Evolutionary conservation across 768 basidiomycete species (phyloP).

Genomic region (Strobilomyces echinocephalus): DNA sequence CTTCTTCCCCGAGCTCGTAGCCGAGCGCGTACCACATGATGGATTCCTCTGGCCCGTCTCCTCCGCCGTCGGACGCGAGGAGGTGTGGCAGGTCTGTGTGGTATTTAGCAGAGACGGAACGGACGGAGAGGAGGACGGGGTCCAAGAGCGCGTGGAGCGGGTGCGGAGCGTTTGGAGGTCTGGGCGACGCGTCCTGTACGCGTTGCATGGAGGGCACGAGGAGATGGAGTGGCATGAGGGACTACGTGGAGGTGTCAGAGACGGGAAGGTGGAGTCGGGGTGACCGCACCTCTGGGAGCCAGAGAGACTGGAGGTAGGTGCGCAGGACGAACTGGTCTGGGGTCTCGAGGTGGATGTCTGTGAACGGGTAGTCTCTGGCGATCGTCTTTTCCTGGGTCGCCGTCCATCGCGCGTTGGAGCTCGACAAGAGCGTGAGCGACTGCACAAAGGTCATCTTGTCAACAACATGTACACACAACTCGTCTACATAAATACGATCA

Average conservation of each 20-base stretch:
- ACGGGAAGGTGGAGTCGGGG: not conserved
- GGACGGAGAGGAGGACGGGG: slow-evolving; percentile 59
- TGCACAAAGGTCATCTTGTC: slow-evolving; percentile 17
- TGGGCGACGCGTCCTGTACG: slow-evolving; percentile 35
- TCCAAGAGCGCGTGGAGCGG: slow-evolving; percentile 57
- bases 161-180: slow-evolving; percentile 35
- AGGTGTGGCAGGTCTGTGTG: slow-evolving; percentile 58
- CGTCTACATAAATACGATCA: not conserved
- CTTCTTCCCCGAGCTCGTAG: slow-evolving; percentile 36
- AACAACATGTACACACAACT: not conserved
- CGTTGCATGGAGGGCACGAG: slow-evolving; percentile 55
- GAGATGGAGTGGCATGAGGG: slow-evolving; percentile 61
- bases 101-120: slow-evolving; percentile 54
- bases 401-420: slow-evolving; percentile 44
- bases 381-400: slow-evolving; percentile 54
- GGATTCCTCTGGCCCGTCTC: slow-evolving; percentile 60
- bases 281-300: slow-evolving; percentile 65
- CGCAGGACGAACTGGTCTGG: slow-evolving; percentile 55
- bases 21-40: slow-evolving; percentile 75
- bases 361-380: slow-evolving; percentile 52
- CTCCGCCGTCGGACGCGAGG: slow-evolving; percentile 53
- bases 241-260: slow-evolving; percentile 38
- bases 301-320: slow-evolving; percentile 73
- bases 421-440: slow-evolving; percentile 20
- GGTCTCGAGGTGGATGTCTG: slow-evolving; percentile 38